phyloP scores from a whole-genome alignment of 208 protist species.

The Acanthamoeba royreba region DNA sequence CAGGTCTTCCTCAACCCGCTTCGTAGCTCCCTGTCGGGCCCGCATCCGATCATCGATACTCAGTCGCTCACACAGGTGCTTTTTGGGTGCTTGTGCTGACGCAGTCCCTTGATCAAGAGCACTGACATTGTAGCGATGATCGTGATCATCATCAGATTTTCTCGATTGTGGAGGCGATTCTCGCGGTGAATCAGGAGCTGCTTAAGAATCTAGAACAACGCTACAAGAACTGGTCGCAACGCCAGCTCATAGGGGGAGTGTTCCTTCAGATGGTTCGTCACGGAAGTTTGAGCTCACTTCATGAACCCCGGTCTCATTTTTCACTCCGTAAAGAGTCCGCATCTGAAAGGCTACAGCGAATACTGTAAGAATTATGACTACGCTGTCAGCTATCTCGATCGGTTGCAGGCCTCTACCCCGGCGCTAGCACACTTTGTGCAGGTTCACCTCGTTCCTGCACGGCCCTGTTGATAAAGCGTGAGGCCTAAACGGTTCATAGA shows the following conservation, averaged over 20 bases:
- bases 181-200: not conserved
- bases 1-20: constrained; percentile 5
- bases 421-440: not conserved
- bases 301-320: not conserved
- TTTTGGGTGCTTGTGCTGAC: not conserved
- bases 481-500: too few relatives aligned
- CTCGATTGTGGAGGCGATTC: not conserved
- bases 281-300: too few relatives aligned
- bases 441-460: too few relatives aligned
- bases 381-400: constrained; percentile 17
- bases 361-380: constrained; percentile 30
- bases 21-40: not conserved
- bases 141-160: not conserved
- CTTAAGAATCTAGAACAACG: not conserved
- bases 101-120: not conserved
- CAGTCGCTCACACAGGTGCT: not conserved
- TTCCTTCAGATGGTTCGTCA: constrained; percentile 43
- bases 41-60: not conserved
- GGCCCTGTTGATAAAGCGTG: too few relatives aligned
- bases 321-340: not conserved
- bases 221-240: not conserved
- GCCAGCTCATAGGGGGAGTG: not conserved
- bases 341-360: constrained; percentile 27
- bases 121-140: not conserved
- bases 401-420: not conserved